Evolutionary conservation across 805 yeast genomes (phyloP), one percentile per base, ranked within the genome.

Genomic region (Zygotorulaspora danielsina): DNA sequence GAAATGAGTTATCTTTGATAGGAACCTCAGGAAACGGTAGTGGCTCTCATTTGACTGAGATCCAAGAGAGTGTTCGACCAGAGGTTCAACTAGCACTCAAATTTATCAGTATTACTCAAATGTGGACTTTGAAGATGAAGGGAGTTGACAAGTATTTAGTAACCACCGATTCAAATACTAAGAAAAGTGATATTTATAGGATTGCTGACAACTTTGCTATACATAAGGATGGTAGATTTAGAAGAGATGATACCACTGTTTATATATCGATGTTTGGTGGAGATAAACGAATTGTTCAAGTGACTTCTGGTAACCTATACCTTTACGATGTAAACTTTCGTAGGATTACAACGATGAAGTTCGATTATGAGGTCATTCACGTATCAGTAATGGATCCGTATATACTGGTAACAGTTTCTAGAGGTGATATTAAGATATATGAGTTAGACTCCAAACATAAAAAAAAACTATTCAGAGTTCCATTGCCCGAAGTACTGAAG

Each of bases 1-100:
- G 60, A 45, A 69, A 73, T 33, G 93, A 84, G 52, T 65, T 73
- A 12, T 82, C 86, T 5, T 73, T 87, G 3, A 73, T 86, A 5
- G 77, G 82, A 0, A 73, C 86, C 2, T 73, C 83, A 0, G 96
- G 96, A 1, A 69, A 78, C 11, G 78, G 72, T 6, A 49, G 57
- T 1, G 69, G 73, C 5, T 75, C 84, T 9, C 69, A 73, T 15
- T 45, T 89, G 20, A 76, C 81, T 22, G 70, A 81, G 3, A 71
- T 85, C 42, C 73, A 79, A 18, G 85, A 87, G 5, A 70, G 82
- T 3, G 70, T 87, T 10, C 78, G 79, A 42, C 95, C 95, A 1
- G 59, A 57, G 0, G 74, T 87, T 6, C 73, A 76, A 36, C 76
- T 85, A 2, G 79, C 88, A 2, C 69, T 85, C 38, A 79, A 76